Evolutionary conservation across 2,329 filamentous ascomycete genomes (phyloP), one percentile per base, ranked within the genome.

Genomic region (Talaromyces sp.): DNA sequence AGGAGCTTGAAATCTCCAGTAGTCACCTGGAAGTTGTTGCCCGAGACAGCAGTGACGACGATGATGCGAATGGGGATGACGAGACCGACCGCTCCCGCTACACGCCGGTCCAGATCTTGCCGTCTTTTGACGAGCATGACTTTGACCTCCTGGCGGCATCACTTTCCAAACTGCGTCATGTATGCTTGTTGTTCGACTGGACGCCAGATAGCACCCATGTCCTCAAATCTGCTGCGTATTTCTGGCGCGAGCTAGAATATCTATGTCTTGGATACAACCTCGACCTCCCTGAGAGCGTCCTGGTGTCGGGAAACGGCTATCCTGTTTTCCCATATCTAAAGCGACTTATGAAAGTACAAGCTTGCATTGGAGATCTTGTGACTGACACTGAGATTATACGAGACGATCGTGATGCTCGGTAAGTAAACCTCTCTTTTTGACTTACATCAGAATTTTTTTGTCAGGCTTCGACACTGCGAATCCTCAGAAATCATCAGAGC

Each of bases 181-280:
- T 54, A 14, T 58, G 54, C 37, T 50, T 62, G 25, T 16, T 62
- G 14, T 58, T 62, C 23, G 54, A 58, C 33, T 62, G 60, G 60
- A 9, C 18, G 14, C 54, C 42, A 16, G n/a, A 50, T 35, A 54
- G 60, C 25, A 28, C 8, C 5, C 55, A 48, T 37, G 21, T 62
- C n/a, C 35, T 62, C 21, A 58, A 52, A 40, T 58, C 55, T 2
- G 54, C 55, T 7, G 60, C 60, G 9, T 58, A 18, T 28, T 11
- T 58, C 16, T 62, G 54, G 44, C 44, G 42, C 1, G 14, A 35
- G 5, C 28, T 62, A 6, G 54, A 62, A n/a, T 58, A 48, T 44
- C 55, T 62, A 14, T 57, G 21, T 8, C 44, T 62, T 37, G 60
- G 60, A 25, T 37, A 54, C 11, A 44, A 62, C n/a, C 50, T 62